phyloP scores from a whole-genome alignment of 208 protist genomes.

The Crithidia sp. region DNA sequence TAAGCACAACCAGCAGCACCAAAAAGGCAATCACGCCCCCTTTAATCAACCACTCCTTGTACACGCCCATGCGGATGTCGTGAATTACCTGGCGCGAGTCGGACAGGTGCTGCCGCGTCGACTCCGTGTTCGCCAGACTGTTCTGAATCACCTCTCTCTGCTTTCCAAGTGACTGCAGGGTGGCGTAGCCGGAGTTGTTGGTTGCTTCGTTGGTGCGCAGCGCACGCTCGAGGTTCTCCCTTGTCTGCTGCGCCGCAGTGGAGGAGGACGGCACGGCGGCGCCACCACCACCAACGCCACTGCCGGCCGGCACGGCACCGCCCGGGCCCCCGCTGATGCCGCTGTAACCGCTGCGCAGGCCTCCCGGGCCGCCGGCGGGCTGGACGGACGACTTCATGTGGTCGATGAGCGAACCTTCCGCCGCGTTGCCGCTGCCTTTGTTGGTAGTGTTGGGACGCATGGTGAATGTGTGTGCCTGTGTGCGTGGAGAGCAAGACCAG shows the following conservation, averaged over 20 bases:
- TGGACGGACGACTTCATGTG: conserved; percentile 55
- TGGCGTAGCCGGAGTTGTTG: conserved; percentile 70
- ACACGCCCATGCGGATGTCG: conserved; percentile 72
- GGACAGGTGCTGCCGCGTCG: conserved; percentile 51
- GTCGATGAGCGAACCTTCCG: conserved; percentile 43
- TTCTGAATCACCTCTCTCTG: conserved; percentile 74
- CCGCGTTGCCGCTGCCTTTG: background rate
- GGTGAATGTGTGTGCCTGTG: conserved; percentile 7
- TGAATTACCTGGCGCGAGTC: conserved; percentile 65
- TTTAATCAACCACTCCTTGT: conserved; percentile 81
- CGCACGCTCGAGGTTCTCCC: conserved; percentile 69
- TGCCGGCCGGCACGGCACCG: conserved; percentile 13
- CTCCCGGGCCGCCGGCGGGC: background rate
- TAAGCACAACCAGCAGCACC: conserved; percentile 54
- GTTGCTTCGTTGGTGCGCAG: conserved; percentile 64
- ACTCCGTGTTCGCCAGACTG: conserved; percentile 55
- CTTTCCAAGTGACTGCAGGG: conserved; percentile 66
- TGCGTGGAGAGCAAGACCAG: background rate
- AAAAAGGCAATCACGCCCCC: conserved; percentile 53
- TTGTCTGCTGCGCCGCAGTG: conserved; percentile 41
- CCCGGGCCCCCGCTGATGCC: conserved; percentile 15
- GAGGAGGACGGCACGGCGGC: conserved; percentile 9
- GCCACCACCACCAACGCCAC: background rate
- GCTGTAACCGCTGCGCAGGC: conserved; percentile 30
- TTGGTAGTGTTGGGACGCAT: conserved; percentile 9